Evolutionary conservation across 2,329 filamentous ascomycete genomes (phyloP), one percentile per base, ranked within the genome.

Genomic region (Fusarium vanettenii): DNA sequence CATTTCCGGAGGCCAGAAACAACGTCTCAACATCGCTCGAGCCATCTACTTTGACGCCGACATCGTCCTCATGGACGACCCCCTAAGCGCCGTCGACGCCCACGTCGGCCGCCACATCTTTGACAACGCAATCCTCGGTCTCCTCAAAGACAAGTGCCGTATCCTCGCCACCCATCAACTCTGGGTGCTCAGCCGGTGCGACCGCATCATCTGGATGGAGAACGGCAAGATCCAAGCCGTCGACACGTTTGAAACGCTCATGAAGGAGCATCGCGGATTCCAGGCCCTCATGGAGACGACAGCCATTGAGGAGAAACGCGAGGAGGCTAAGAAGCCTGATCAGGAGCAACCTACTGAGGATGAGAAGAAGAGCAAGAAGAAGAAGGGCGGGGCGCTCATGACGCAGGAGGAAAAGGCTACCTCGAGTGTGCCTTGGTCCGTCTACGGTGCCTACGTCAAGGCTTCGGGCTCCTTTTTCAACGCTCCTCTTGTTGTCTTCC

Each of bases 111-210:
- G 90, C 1, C 91, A 93, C 79, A 92, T 99, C 78, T 98, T 98
- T 85, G 96, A 98, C 82, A 92, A 97, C 70, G 96, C 96, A 45
- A 98, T 99, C 64, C 91, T 95, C 67, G 96, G 96, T 9, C 87
- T 98, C 11, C 87, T 98, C 64, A 94, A 93, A 78, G 90, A 96
- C 83, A 98, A 98, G 83, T 97, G 95, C 79, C 90, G 97, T 22
- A 93, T 98, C 37, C 87, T 99, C 35, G 97, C 96, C 1, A 99
- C 97, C 0, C 97, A 99, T 82, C 96, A 98, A 82, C 90, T 98
- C 16, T 97, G 97, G 87, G 95, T 98, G 7, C 89, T 98, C 7
- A 95, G 90, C 80, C 92, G 95, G 37, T 98, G 95, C 78, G 96
- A 98, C 81, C 90, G 96, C 37, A 96, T 98, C 74, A 91, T 98